Evolutionary conservation across 148 eudicot genomes (phyloP), one percentile per base, ranked within the genome.

Genomic region (Camellia japonica): DNA sequence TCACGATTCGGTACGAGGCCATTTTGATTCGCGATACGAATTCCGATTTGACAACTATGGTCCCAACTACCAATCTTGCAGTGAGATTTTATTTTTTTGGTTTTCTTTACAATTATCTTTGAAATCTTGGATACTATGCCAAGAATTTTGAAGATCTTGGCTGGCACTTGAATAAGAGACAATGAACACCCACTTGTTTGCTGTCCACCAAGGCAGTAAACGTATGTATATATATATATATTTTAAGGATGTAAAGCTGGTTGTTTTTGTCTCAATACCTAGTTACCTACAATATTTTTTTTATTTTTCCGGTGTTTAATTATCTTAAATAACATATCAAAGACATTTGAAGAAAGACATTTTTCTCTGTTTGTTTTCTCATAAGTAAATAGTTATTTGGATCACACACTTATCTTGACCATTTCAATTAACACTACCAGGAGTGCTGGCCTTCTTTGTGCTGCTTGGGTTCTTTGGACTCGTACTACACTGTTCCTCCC

Each of bases 371-470:
- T 8, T 46, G 12, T 47, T 19, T 71, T 71, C 13, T 49, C 56
- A 18, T 41, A 8, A 71, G 30, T 49, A n/a, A 47, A 71, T 18
- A 46, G 11, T 54, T 54, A 18, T n/a, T 19, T 20, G 55, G 18
- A 51, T 77, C 3, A 49, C 30, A 3, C 19, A 8, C 41, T 68
- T 38, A 4, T 67, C 63, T 65, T 44, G 63, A 72, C 23, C 54
- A 12, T 61, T 46, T 63, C 13, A 20, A 46, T 74, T 47, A 68
- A 75, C 54, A 41, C 63, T 12, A 60, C 44, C 89, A 94, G 98
- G 98, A 42, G 97, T 92, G n/a, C 83, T 94, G 63, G 82, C 85
- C 43, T 92, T 94, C 87, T 87, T 94, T 85, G 94, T 94, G 90
- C 85, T 92, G 76, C 88, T 94, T 63, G 98, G 98, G 18, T 90